Evolutionary conservation across 106 monocot species (phyloP).

Genomic region (Dendrobium huoshanense): DNA sequence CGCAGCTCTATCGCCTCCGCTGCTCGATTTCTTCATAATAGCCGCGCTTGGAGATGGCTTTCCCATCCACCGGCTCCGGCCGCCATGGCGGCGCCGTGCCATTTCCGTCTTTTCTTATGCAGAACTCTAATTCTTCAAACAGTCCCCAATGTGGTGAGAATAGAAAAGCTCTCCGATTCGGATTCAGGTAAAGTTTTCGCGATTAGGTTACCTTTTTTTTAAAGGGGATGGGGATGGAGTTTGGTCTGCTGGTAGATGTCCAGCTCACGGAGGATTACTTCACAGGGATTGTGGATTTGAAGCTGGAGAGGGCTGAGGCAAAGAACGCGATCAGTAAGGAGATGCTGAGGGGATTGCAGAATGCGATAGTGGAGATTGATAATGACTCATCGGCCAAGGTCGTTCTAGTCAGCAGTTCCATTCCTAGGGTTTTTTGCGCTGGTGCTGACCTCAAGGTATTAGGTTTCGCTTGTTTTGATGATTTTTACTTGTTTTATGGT

Average conservation of each 20-base stretch:
- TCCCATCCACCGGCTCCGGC: neutral
- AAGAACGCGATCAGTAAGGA: constrained; percentile 93
- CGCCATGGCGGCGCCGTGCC: neutral
- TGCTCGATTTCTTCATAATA: neutral
- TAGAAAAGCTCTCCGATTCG: constrained; percentile 52
- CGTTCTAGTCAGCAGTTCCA: constrained; percentile 60
- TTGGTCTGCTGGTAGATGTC: neutral
- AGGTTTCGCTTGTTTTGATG: neutral
- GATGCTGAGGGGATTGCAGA: constrained; percentile 55
- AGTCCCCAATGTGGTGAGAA: constrained; percentile 26
- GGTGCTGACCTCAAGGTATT: constrained; percentile 94
- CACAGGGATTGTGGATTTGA: constrained; percentile 80
- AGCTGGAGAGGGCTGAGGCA: constrained; percentile 64
- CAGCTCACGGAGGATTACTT: neutral
- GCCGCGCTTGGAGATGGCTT: neutral
- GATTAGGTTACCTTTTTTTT: neutral
- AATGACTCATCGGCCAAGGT: constrained; percentile 64
- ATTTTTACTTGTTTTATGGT: neutral
- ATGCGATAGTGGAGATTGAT: constrained; percentile 40
- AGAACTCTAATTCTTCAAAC: constrained; percentile 59
- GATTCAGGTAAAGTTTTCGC: constrained; percentile 45
- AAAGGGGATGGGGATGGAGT: too few relatives aligned
- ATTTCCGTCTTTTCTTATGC: neutral
- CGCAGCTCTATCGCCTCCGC: neutral
- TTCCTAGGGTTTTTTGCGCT: constrained; percentile 88